Base-by-base conservation (phyloP, 305 asterid genomes). In the Solanum aculeatissimum region DNA sequence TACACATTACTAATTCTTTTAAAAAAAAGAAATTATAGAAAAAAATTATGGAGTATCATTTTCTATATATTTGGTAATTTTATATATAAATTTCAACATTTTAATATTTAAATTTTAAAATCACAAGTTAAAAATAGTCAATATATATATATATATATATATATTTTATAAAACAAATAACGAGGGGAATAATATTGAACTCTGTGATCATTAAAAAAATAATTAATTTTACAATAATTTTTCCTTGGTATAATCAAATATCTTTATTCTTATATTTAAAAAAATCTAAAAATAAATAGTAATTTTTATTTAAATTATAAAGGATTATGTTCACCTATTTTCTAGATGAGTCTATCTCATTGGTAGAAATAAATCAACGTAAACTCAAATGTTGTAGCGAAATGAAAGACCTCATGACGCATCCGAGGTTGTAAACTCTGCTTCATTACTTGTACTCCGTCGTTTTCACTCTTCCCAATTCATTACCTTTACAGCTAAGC, bases 401-500 rank as follows among this genome's bases (percentile, higher is more conserved):
- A 47, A 47, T 47, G 42, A 74, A 74, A 21, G 38, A 27, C 21
- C 38, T 13, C 25, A 25, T 29, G 16, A 21, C 7, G 80, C 82
- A 18, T 77, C 65, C 47, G 42, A 51, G 58, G 47, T 77, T 27
- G 63, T 75, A 49, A 3, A 40, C 54, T 70, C 32, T 70, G 79
- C 16, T 3, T 9, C 62, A 75, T 10, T 25, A 25, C 62, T 75
- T 38, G 62, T 75, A 77, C 18, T 9, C 38, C 86, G 83, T 86
- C 83, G 43, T 66, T 85, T 65, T 83, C 88, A 84, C 75, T 86
- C 81, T 47, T 75, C 15, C 90, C 69, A 62, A 75, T 35, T 74
- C 62, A 49, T 58, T 42, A 42, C 57, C 21, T 7, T 7, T 14
- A 51, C 87, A 91, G 93, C 91, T 90, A 90, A 86, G 87, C 54